These are phyloP conservation scores for Starmerella vitae DNA, from an alignment of 805 yeast genomes.

Conservation along the genomic window DNA sequence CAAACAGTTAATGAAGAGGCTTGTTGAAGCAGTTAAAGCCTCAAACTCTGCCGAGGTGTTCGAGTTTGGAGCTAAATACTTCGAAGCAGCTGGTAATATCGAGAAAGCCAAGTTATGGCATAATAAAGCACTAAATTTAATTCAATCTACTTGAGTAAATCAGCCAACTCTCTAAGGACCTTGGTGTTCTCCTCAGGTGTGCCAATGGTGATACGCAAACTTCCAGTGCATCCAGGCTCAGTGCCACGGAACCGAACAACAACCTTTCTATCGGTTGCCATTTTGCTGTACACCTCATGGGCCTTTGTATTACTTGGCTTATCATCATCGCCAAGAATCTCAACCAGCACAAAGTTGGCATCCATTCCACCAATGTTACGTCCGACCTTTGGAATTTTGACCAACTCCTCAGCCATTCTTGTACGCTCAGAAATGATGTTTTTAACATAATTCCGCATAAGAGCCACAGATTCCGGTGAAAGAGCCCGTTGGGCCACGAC, in stretches of 20 bases:
- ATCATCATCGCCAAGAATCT: slow-evolving; percentile 50
- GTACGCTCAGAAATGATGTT: slow-evolving; percentile 44
- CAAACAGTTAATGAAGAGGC: slow-evolving; percentile 42
- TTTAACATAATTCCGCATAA: slow-evolving; percentile 44
- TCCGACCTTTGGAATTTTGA: slow-evolving; percentile 50
- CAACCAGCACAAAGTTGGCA: slow-evolving; percentile 71
- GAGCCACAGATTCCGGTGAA: slow-evolving; percentile 38
- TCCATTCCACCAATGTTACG: slow-evolving; percentile 70
- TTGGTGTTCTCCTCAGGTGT: slow-evolving; percentile 57
- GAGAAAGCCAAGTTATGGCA: neutral
- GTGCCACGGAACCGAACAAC: slow-evolving; percentile 86
- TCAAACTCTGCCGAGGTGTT: slow-evolving; percentile 52
- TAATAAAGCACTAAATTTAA: too few species aligned
- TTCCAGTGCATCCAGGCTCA: slow-evolving; percentile 82
- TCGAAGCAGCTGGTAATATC: neutral
- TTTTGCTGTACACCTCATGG: slow-evolving; percentile 42
- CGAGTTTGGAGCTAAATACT: slow-evolving; percentile 41
- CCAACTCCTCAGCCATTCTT: slow-evolving; percentile 40
- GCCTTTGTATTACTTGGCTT: slow-evolving; percentile 60
- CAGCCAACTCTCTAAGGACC: slow-evolving; percentile 38
- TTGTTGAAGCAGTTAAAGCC: slow-evolving; percentile 55
- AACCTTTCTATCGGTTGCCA: slow-evolving; percentile 62
- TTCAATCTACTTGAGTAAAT: slow-evolving; percentile 4
- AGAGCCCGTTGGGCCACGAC: slow-evolving; percentile 65
- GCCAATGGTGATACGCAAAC: slow-evolving; percentile 77